A percentile compares a stretch with the other conserved stretches of the same genome.
Evolutionary conservation across 2,329 filamentous ascomycete species (phyloP).

Genomic region (Pseudopithomyces chartarum): DNA sequence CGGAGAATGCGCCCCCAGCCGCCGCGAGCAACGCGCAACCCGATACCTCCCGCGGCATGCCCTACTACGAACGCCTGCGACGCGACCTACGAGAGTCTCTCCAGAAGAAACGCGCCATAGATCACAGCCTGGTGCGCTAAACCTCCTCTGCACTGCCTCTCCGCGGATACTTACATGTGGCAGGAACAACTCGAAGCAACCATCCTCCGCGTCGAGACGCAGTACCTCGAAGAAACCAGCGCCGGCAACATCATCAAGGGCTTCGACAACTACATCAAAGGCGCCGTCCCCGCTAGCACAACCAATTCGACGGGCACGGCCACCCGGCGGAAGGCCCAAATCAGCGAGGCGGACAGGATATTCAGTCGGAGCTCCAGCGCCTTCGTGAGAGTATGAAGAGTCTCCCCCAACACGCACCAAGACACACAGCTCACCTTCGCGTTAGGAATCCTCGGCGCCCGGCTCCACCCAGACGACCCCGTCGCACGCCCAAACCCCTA

Average conservation of each 20-base stretch:
- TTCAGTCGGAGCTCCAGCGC: constrained; percentile 59
- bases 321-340: constrained; percentile 64
- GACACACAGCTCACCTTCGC: constrained; percentile 17
- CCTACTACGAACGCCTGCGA: constrained; percentile 76
- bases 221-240: constrained; percentile 84
- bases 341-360: constrained; percentile 73
- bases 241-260: constrained; percentile 95
- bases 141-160: constrained; percentile 1
- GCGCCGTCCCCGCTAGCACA: constrained; percentile 64
- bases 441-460: constrained; percentile 46
- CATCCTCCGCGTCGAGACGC: constrained; percentile 81
- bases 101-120: constrained; percentile 67
- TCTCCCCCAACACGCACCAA: background rate
- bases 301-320: constrained; percentile 44
- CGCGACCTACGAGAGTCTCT: constrained; percentile 70
- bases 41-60: constrained; percentile 57
- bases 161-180: constrained; percentile 18
- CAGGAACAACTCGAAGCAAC: constrained; percentile 73
- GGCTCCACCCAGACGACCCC: constrained; percentile 47
- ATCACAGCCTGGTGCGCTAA: constrained; percentile 61
- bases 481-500: constrained; percentile 55
- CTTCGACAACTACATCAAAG: constrained; percentile 98
- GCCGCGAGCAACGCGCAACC: constrained; percentile 41
- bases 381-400: constrained; percentile 41
- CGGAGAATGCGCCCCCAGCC: constrained; percentile 53